Conservation (phyloP, 202 grass and related monocot genomes). For the Setaria italica region DNA sequence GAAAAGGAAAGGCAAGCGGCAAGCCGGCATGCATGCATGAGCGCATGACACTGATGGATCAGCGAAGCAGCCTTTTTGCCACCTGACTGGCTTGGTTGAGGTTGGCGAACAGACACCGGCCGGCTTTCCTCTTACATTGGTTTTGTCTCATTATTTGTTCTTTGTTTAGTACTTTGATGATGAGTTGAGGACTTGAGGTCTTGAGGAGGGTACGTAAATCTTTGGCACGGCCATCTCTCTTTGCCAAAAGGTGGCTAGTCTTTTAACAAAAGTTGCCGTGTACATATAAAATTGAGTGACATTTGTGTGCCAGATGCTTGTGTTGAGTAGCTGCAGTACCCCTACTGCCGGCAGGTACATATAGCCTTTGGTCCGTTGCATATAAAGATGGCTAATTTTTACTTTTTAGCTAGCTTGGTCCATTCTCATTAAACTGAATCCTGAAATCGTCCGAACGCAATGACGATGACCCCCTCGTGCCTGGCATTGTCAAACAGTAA, state of each 20-base stretch:
- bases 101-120: neutral
- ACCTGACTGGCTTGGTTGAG: neutral
- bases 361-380: too few species aligned
- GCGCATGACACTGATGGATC: neutral
- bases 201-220: too few species aligned
- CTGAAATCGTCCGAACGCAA: too few species aligned
- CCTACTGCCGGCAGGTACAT: too few species aligned
- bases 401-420: too few species aligned
- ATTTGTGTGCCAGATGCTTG: too few species aligned
- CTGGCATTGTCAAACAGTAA: neutral
- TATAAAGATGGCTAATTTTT: too few species aligned
- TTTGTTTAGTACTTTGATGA: too few species aligned
- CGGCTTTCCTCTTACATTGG: neutral
- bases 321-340: too few species aligned
- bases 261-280: constrained; percentile 10
- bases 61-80: neutral
- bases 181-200: too few species aligned
- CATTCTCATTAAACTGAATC: too few species aligned
- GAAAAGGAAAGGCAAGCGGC: neutral
- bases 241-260: neutral
- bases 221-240: neutral
- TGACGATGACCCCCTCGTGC: neutral
- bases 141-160: neutral
- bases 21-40: neutral
- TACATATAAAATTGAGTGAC: neutral